Conservation (phyloP, 345 rosid genomes). For the Ceriops zippeliana region DNA sequence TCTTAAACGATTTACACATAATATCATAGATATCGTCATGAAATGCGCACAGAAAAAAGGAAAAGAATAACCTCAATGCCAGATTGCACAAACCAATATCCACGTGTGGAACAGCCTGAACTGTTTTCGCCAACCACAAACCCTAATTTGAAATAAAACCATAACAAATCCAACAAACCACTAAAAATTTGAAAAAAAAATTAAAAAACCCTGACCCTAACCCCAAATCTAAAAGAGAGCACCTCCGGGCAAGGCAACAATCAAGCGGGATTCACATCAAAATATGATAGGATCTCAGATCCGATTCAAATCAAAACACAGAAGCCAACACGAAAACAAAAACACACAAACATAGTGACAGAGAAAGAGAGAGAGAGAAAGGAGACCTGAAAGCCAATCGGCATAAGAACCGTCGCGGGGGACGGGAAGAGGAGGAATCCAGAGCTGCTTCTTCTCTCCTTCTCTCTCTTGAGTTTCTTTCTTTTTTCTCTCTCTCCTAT, state of each 20-base stretch:
- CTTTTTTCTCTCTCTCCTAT: background rate
- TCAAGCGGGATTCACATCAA: background rate
- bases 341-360: background rate
- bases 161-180: no score
- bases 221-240: background rate
- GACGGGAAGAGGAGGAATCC: slow-evolving; percentile 71
- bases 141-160: background rate
- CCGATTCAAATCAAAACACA: slow-evolving; percentile 20
- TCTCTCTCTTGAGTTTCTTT: background rate
- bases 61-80: no score
- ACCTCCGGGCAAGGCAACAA: background rate
- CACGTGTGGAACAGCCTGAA: no score
- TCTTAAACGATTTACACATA: no score
- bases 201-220: background rate
- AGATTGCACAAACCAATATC: no score
- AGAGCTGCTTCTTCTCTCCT: slow-evolving; percentile 42
- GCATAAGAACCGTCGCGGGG: slow-evolving; percentile 78
- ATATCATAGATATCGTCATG: no score
- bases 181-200: no score
- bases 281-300: slow-evolving; percentile 12
- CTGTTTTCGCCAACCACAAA: background rate
- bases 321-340: background rate
- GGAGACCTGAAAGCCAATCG: slow-evolving; percentile 60
- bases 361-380: background rate
- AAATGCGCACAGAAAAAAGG: no score